Evolutionary conservation across 805 yeast genomes (phyloP).

Genomic region (Candida vaughaniae): DNA sequence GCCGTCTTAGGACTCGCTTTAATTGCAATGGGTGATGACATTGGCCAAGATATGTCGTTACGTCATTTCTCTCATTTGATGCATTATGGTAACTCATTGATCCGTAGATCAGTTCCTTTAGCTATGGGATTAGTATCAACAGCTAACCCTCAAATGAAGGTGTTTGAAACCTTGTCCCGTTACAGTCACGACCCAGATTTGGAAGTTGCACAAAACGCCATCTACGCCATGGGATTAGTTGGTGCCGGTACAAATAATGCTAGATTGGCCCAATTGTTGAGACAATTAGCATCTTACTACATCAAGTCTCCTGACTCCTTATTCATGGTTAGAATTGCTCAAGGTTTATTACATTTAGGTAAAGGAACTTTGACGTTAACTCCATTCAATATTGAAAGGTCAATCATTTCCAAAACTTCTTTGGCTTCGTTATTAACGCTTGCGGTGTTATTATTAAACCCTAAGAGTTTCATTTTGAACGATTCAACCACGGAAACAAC

Average conservation of each 20-base stretch:
- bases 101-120: conserved; percentile 91
- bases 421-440: conserved; percentile 87
- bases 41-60: conserved; percentile 95
- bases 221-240: conserved; percentile 94
- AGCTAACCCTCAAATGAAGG: conserved; percentile 94
- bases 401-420: conserved; percentile 81
- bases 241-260: conserved; percentile 99
- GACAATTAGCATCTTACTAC: conserved; percentile 94
- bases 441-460: conserved; percentile 80
- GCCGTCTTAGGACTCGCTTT: conserved; percentile 94
- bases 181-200: conserved; percentile 94
- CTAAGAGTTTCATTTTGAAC: conserved; percentile 74
- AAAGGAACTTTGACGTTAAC: conserved; percentile 90
- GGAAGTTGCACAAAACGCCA: conserved; percentile 92
- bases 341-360: conserved; percentile 92
- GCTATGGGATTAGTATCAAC: conserved; percentile 97
- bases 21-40: conserved; percentile 96
- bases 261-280: conserved; percentile 89
- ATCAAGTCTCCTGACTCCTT: conserved; percentile 85
- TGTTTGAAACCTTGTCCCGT: conserved; percentile 92
- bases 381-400: conserved; percentile 88
- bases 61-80: conserved; percentile 96
- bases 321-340: conserved; percentile 91
- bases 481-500: conserved; percentile 48
- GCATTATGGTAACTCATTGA: conserved; percentile 94